phyloP scores from a whole-genome alignment of 192 early-diverging fungal genomes.

The Linnemannia zychae region DNA sequence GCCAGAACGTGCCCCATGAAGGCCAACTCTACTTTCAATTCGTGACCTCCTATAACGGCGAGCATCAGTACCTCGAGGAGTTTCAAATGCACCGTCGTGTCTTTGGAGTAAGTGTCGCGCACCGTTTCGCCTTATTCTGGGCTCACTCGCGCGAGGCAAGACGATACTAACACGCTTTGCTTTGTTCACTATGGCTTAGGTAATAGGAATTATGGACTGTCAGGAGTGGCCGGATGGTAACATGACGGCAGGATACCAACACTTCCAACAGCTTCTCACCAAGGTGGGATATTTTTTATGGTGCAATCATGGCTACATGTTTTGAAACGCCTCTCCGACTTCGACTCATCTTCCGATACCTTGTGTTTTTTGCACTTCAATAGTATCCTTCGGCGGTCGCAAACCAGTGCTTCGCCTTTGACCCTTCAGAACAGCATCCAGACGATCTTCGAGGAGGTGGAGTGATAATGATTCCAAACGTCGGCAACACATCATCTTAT shows the following conservation, averaged over 20 bases:
- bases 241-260: constrained; percentile 70
- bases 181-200: constrained; percentile 57
- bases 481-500: constrained; percentile 83
- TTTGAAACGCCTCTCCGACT: background rate
- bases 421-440: constrained; percentile 79
- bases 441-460: constrained; percentile 77
- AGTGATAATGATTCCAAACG: constrained; percentile 84
- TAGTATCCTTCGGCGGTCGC: constrained; percentile 81
- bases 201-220: constrained; percentile 88
- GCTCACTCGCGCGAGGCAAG: background rate
- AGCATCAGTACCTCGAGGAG: constrained; percentile 81
- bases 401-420: constrained; percentile 84
- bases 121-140: background rate
- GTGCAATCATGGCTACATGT: background rate
- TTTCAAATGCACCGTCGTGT: constrained; percentile 80
- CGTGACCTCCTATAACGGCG: constrained; percentile 73
- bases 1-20: constrained; percentile 70
- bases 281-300: constrained; percentile 76
- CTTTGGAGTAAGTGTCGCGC: constrained; percentile 69
- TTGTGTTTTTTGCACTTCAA: background rate
- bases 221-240: constrained; percentile 70
- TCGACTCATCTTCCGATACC: background rate
- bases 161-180: background rate
- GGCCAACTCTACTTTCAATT: constrained; percentile 82
- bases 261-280: constrained; percentile 70